Base-by-base conservation (phyloP, 176 grass and related monocot species). In the Hsuehochloa calcarea region DNA sequence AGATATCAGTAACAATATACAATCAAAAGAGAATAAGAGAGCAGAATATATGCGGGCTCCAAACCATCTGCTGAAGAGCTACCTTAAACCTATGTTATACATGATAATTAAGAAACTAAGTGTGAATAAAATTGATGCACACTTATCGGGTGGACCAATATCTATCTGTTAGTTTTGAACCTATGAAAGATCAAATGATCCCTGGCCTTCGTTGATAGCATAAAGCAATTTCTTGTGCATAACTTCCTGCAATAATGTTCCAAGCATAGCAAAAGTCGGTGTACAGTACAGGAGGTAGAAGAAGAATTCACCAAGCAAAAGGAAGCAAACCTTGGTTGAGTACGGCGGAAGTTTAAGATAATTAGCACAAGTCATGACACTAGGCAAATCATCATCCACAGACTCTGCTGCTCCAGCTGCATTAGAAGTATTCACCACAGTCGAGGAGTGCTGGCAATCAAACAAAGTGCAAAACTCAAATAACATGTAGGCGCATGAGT, bases 151-250 rank as follows among this genome's bases (percentile, higher is more conserved):
- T 55, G 23, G 44, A 77, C 79, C 62, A 71, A 71, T 70, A 88
- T 61, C 71, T 81, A 13, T 88, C 78, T 88, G 86, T 88, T 71
- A 83, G 86, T 88, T 22, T 72, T 59, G 51, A 80, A 75, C 54
- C 85, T 82, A 97, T n/a, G 95, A 97, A 72, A 97, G 95, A 91
- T 97, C 95, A 87, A 97, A 97, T 29, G 95, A 97, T 35, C 95
- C 95, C 82, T 92, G 95, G 49, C 95, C 95, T 89, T 97, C 95
- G 45, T 72, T 92, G 72, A 97, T 94, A 5, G 95, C 92, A 81
- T 94, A 97, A 85, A 97, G 90, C 77, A 97, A 77, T 59, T 94
- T 97, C 90, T 91, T 92, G 59, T 82, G 84, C 95, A 97, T 94
- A 46, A 94, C 70, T 67, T 87, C 92, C 95, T 97, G 90, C 50